Base-by-base conservation (phyloP, 495 filamentous ascomycete species). In the Penicillium tannophilum region DNA sequence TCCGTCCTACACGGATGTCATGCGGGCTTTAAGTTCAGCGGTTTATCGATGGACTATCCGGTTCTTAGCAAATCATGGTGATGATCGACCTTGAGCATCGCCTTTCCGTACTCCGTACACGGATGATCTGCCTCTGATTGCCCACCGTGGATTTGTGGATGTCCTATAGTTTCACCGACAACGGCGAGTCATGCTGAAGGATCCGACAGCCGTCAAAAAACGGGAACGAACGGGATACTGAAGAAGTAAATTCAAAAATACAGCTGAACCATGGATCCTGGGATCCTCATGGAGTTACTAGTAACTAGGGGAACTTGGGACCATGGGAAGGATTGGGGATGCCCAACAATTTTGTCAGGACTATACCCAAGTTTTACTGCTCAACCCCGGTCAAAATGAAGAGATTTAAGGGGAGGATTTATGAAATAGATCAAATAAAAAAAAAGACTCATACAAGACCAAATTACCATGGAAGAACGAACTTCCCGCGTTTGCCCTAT, bases 11-110 rank as follows among this genome's bases (percentile, higher is more conserved):
- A 35, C 45, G 70, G 56, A 72, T 72, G 68, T 75, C 71, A 75
- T 75, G 71, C 63, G 72, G 63, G 52, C 68, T 67, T 74, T 71
- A 73, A 61, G 71, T 74, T 77, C 68, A 71, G 71, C 69, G 71
- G 67, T 73, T 66, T 64, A 62, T 72, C 67, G 69, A 74, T 71
- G 71, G 72, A 69, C 61, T 73, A 61, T 67, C 63, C 57, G 61
- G 68, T 62, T 63, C 54, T 66, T 61, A 64, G 67, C 63, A 68
- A 67, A 70, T 67, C 64, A 65, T 59, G 48, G 17, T 24, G 33
- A 33, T 14, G 20, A 12, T 52, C 16, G n/a, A 20, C 17, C n/a
- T 46, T 19, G 17, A 36, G n/a, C 39, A 26, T 52, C 20, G 17
- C 55, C 43, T 48, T 52, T 11, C 45, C 41, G 52, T 53, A 17